These are phyloP conservation scores for Glutinoglossum americanum DNA, from an alignment of 495 filamentous ascomycete genomes.

Conservation along the genomic window DNA sequence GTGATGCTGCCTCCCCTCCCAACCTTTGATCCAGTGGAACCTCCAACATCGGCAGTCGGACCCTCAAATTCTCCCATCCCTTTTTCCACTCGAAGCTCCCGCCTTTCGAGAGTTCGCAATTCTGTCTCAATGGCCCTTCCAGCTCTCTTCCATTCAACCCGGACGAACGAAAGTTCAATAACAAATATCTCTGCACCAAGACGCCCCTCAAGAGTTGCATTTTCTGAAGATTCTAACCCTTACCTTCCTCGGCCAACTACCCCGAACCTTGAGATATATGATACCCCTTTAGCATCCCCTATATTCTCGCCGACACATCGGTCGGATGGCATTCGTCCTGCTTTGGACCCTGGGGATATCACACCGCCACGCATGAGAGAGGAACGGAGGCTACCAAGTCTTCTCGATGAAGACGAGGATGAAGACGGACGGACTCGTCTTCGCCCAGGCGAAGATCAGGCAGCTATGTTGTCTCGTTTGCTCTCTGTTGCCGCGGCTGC, in stretches of 20 bases:
- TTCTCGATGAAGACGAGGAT: constrained; percentile 1
- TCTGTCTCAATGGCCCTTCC: constrained; percentile 1
- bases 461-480: constrained; percentile 20
- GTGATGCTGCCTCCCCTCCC: background rate
- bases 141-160: background rate
- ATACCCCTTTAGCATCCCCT: background rate
- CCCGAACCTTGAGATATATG: background rate
- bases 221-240: background rate
- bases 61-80: background rate
- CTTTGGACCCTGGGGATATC: background rate
- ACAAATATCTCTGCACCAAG: background rate
- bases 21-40: background rate
- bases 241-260: background rate
- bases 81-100: background rate
- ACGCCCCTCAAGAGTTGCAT: background rate
- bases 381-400: background rate
- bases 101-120: background rate
- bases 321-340: background rate
- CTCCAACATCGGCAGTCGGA: background rate
- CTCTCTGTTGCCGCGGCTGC: constrained; percentile 25
- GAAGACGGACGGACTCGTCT: constrained; percentile 13
- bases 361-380: background rate
- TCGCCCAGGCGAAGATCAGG: constrained; percentile 20
- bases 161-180: background rate
- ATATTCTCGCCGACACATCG: background rate